Evolutionary conservation across 345 rosid species (phyloP).

Genomic region (Brassica rapa): DNA sequence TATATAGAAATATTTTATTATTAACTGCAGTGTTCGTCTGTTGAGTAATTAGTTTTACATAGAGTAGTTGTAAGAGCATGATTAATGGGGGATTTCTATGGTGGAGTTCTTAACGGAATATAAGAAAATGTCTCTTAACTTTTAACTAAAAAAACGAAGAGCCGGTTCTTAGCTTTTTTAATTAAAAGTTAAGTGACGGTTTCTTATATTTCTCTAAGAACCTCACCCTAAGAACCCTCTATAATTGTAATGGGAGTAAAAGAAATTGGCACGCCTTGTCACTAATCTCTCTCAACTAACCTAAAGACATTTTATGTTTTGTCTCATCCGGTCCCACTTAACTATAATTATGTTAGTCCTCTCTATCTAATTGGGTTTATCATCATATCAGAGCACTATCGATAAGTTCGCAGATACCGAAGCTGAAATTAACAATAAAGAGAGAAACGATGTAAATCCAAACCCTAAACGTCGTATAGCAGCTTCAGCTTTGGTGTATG

Average conservation of each 20-base stretch:
- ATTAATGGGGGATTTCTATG: no score
- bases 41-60: no score
- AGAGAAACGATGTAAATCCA: slow-evolving; percentile 29
- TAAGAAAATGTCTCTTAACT: no score
- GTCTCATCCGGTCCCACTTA: slow-evolving; percentile 37
- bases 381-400: slow-evolving; percentile 30
- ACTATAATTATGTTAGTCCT: slow-evolving; percentile 16
- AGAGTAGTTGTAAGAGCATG: no score
- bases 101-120: no score
- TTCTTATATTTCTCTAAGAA: no score
- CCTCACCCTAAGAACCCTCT: no score
- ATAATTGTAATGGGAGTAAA: not conserved
- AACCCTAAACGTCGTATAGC: slow-evolving; percentile 45
- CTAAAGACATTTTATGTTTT: slow-evolving; percentile 38
- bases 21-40: no score
- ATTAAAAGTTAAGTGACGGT: no score
- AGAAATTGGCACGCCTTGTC: slow-evolving; percentile 40
- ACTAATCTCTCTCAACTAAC: slow-evolving; percentile 41
- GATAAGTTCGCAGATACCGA: slow-evolving; percentile 35
- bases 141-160: no score
- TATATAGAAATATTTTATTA: no score
- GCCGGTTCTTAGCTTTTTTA: no score
- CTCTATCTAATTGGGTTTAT: slow-evolving; percentile 28
- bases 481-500: slow-evolving; percentile 64
- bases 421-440: slow-evolving; percentile 19